A percentile compares a stretch with the other conserved stretches of the same genome.
Conservation (phyloP, 1,139 yeast genomes). For the Blastobotrys proliferans region DNA sequence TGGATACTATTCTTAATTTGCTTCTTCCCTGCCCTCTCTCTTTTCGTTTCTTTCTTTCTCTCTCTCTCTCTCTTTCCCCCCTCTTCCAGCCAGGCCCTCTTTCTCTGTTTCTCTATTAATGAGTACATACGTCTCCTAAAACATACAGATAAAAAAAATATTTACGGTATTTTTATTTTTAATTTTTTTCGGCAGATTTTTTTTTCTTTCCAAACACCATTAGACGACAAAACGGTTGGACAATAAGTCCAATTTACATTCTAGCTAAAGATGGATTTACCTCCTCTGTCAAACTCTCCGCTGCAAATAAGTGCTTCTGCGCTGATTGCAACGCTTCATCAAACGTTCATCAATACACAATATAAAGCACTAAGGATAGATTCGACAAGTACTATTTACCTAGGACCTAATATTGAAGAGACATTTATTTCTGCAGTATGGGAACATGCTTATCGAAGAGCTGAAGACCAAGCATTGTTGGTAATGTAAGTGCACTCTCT, state of each 20-base stretch:
- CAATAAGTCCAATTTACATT: no score
- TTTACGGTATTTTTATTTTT: background rate
- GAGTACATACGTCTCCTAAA: background rate
- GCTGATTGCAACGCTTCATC: constrained; percentile 36
- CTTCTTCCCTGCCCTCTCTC: no score
- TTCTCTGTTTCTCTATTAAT: background rate
- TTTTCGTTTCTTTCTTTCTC: no score
- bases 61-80: no score
- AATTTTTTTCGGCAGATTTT: background rate
- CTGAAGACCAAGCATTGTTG: constrained; percentile 40
- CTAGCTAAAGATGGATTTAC: constrained; percentile 33
- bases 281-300: constrained; percentile 31
- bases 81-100: no score
- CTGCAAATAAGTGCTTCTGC: constrained; percentile 35
- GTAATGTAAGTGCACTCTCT: constrained; percentile 27
- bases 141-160: background rate
- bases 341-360: constrained; percentile 30
- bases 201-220: background rate
- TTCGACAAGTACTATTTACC: constrained; percentile 31
- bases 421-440: constrained; percentile 35
- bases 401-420: constrained; percentile 35
- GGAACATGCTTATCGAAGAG: constrained; percentile 39
- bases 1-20: no score
- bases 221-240: no score
- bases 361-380: constrained; percentile 33